phyloP scores from a whole-genome alignment of 2,329 filamentous ascomycete genomes.

The Hypoxylon sp. region DNA sequence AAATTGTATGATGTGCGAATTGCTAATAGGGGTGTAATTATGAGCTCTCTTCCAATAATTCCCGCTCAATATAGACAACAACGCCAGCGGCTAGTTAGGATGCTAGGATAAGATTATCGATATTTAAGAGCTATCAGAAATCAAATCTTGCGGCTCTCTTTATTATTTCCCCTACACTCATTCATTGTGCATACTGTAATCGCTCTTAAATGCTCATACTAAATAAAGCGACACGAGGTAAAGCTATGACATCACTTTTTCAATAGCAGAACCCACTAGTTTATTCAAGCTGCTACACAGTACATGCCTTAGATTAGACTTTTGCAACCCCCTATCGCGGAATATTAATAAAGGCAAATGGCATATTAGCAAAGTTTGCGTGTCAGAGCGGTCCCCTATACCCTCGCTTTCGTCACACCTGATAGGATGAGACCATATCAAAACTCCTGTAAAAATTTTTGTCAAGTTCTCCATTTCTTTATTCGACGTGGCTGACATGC shows the following conservation, averaged over 20 bases:
- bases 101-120: not conserved
- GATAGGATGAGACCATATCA: conserved; percentile 26
- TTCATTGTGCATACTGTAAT: not conserved
- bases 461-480: conserved; percentile 34
- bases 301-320: not conserved
- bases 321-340: not conserved
- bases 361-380: not conserved
- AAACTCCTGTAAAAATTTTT: conserved; percentile 21
- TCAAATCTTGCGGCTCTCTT: conserved; percentile 25
- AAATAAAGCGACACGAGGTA: conserved; percentile 17
- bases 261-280: conserved; percentile 1
- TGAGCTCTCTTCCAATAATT: conserved; percentile 11
- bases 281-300: not conserved
- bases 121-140: conserved; percentile 17
- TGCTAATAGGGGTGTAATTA: conserved; percentile 34
- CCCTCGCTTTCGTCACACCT: not conserved
- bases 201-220: conserved; percentile 15
- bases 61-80: conserved; percentile 17
- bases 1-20: conserved; percentile 41
- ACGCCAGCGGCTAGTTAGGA: conserved; percentile 1
- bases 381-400: not conserved
- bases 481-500: conserved; percentile 39
- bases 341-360: conserved; percentile 1
- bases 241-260: conserved; percentile 32
- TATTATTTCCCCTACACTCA: not conserved